These are phyloP conservation scores for Carex parvula DNA, from an alignment of 176 grass and related monocot genomes.

Conservation along the genomic window DNA sequence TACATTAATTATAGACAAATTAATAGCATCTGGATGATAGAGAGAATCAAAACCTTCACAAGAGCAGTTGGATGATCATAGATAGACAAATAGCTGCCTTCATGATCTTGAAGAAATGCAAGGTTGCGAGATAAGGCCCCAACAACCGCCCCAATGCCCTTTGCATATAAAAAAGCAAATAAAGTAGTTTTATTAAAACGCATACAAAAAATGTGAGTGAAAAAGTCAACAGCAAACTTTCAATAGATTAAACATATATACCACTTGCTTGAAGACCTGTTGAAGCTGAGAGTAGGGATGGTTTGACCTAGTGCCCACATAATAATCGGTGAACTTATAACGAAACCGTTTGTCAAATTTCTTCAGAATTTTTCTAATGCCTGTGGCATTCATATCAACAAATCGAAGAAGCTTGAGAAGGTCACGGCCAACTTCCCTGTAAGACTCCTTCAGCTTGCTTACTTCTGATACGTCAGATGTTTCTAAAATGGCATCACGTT, in stretches of 20 bases:
- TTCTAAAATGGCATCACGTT: constrained; percentile 36
- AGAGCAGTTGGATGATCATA: constrained; percentile 77
- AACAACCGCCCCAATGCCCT: constrained; percentile 92
- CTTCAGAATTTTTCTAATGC: constrained; percentile 90
- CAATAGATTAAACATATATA: constrained; percentile 26
- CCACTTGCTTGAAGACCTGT: constrained; percentile 96
- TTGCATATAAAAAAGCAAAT: not conserved
- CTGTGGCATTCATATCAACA: constrained; percentile 89
- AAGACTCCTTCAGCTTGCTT: constrained; percentile 54
- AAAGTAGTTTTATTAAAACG: constrained; percentile 30
- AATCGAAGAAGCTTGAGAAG: constrained; percentile 86
- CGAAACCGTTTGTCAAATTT: constrained; percentile 88
- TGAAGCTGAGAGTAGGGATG: constrained; percentile 95
- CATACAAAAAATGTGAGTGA: not conserved
- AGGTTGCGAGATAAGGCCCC: constrained; percentile 86
- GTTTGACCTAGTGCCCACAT: constrained; percentile 73
- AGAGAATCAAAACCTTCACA: constrained; percentile 48
- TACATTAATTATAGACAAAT: not conserved
- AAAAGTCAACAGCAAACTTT: not conserved
- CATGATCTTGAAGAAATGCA: constrained; percentile 64
- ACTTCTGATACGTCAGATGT: constrained; percentile 41
- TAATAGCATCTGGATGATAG: not conserved
- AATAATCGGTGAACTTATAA: constrained; percentile 84
- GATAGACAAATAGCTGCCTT: constrained; percentile 68
- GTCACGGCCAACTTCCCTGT: constrained; percentile 59